Evolutionary conservation across 306 rosid species (phyloP).

Genomic region (Vigna nakashimae): DNA sequence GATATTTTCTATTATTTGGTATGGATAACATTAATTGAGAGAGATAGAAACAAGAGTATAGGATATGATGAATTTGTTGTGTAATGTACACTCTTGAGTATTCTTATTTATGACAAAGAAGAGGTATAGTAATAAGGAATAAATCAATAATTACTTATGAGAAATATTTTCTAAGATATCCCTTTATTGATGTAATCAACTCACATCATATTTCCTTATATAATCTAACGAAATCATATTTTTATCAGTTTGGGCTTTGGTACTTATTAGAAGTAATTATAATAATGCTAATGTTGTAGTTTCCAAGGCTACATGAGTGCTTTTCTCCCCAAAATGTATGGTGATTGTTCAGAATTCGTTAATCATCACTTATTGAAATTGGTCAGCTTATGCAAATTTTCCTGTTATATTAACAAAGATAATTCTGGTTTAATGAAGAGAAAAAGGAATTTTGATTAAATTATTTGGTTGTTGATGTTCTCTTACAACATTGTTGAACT

Average conservation of each 20-base stretch:
- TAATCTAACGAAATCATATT: too few species aligned
- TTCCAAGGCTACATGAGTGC: slow-evolving; percentile 4
- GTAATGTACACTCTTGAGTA: too few species aligned
- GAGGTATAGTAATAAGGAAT: too few species aligned
- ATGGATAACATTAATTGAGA: too few species aligned
- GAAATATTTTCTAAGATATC: too few species aligned
- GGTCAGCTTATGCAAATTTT: not conserved
- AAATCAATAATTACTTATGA: too few species aligned
- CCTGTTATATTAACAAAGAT: not conserved
- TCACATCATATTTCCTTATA: too few species aligned
- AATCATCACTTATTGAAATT: not conserved
- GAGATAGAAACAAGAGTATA: too few species aligned
- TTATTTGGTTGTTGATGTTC: slow-evolving; percentile 37
- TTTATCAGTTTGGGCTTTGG: not conserved
- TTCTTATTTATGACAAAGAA: too few species aligned
- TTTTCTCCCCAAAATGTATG: not conserved
- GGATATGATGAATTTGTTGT: too few species aligned
- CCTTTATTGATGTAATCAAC: too few species aligned
- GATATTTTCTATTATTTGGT: too few species aligned
- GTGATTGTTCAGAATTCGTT: not conserved
- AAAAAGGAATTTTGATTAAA: slow-evolving; percentile 12
- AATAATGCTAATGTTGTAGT: not conserved
- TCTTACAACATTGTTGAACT: slow-evolving; percentile 43
- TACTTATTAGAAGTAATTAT: not conserved
- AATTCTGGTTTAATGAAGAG: not conserved